Base-by-base conservation (phyloP, 148 eudicot species). In the Amaranthus cruentus region DNA sequence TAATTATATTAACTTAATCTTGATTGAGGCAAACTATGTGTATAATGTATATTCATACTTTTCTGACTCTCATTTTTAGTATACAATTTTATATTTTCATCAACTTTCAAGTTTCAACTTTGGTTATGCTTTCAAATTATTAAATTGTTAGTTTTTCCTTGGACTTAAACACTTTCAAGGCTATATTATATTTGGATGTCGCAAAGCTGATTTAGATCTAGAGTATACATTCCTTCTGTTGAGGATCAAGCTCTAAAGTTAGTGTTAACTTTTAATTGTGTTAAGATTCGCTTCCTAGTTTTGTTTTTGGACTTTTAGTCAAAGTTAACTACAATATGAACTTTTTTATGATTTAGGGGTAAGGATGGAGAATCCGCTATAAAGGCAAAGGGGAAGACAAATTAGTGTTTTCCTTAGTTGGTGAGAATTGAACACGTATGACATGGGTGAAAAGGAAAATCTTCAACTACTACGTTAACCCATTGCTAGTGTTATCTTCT, bases 191-290 rank as follows among this genome's bases (percentile, higher is more conserved):
- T 10, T 67, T 11, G 70, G 6, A 4, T 7, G 47, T 47, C 9
- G 62, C 1, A 70, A 55, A 70, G 52, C 6, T 70, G 44, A 47
- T 7, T 46, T n/a, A 53, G 9, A 46, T 18, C 11, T 9, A 47
- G 44, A 71, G 65, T 28, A 28, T 28, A 28, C 38, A 46, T 70
- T 56, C 54, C 63, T 57, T 56, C 3, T 67, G 46, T 18, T 18
- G 55, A 67, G 73, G 42, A 55, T 53, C 59, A 38, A 42, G 44
- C 73, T 56, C 73, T 10, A 58, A 71, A 58, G 52, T 48, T 9
- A 21, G 18, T 47, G 65, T 56, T 15, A 12, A 7, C 55, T 58
- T 60, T 59, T 71, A 58, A 47, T 3, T 70, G 38, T 55, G 51
- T 55, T 55, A 66, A 1, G 9, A n/a, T 18, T 70, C 38, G 38